These are phyloP conservation scores for Beauveria asiatica DNA, from an alignment of 2,329 filamentous ascomycete genomes.

Conservation along the genomic window DNA sequence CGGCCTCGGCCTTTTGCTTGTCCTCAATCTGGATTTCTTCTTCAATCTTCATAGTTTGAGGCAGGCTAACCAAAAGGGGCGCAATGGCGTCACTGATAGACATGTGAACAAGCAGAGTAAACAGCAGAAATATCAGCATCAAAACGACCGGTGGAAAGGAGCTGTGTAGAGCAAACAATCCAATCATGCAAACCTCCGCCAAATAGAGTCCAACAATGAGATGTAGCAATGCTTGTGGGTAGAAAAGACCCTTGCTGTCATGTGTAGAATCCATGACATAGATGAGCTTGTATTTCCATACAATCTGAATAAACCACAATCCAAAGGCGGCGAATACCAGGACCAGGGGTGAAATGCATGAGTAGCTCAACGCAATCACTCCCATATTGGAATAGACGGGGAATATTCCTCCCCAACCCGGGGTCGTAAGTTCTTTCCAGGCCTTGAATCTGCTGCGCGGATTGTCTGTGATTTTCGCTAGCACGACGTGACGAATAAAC, in stretches of 20 bases:
- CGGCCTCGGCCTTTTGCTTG: conserved; percentile 36
- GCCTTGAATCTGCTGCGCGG: conserved; percentile 73
- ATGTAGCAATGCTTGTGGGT: conserved; percentile 80
- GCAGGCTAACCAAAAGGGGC: conserved; percentile 71
- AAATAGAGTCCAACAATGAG: conserved; percentile 79
- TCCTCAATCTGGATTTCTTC: conserved; percentile 37
- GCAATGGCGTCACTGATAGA: conserved; percentile 63
- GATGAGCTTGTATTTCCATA: conserved; percentile 84
- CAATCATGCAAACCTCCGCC: conserved; percentile 72
- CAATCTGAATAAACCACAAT: conserved; percentile 72
- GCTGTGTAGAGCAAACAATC: conserved; percentile 65
- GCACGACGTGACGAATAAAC: conserved; percentile 45
- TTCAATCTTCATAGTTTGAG: conserved; percentile 57
- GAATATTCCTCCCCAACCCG: conserved; percentile 78
- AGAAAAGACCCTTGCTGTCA: conserved; percentile 82
- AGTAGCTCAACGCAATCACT: conserved; percentile 76
- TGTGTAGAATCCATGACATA: conserved; percentile 76
- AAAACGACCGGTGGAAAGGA: conserved; percentile 62
- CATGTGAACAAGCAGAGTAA: conserved; percentile 69
- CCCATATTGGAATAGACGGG: conserved; percentile 75
- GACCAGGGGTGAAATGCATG: conserved; percentile 77
- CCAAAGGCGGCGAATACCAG: conserved; percentile 74
- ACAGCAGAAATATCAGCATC: conserved; percentile 68
- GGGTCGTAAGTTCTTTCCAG: conserved; percentile 63
- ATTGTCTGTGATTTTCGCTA: conserved; percentile 67